Evolutionary conservation across 495 filamentous ascomycete genomes (phyloP), one percentile per base, ranked within the genome.

Genomic region (Neurospora terricola): DNA sequence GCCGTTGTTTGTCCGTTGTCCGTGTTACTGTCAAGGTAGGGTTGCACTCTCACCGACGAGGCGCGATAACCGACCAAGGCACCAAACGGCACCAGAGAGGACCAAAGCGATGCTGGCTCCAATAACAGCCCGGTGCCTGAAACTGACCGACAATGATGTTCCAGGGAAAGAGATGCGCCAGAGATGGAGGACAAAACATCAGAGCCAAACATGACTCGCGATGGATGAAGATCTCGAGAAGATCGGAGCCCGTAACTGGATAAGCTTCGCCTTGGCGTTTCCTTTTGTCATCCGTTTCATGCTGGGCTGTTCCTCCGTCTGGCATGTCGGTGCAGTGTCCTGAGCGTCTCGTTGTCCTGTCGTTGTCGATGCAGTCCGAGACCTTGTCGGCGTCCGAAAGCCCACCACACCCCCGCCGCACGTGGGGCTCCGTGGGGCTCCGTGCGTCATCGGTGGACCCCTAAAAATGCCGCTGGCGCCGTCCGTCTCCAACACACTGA

Each of bases 51-150:
- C 48, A 59, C 48, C 48, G 48, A 59, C 48, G 48, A 59, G 48
- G 42, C 48, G 48, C 48, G 21, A 59, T 59, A 59, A 59, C 48
- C 48, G 21, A 30, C 23, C 54, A 62, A 62, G 54, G 54, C 54
- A 62, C 10, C 48, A 59, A 59, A 62, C 21, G 27, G 70, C 70
- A 34, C n/a, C 54, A 69, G 71, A 69, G 40, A 68, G 54, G 59
- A 34, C 54, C 36, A 36, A 39, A 18, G 48, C 38, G 59, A 40
- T 68, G 59, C 68, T 68, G 68, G 71, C 71, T 69, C 71, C 68
- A 68, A 72, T 72, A 6, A 68, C 71, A 72, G 59, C 10, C 37
- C 48, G 27, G 21, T 72, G 38, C 37, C 43, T 71, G 70, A 71
- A 68, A 71, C 54, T 66, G 54, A 66, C 54, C 54, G 54, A 66